Conservation (phyloP, 306 rosid genomes). For the Vigna unguiculata region DNA sequence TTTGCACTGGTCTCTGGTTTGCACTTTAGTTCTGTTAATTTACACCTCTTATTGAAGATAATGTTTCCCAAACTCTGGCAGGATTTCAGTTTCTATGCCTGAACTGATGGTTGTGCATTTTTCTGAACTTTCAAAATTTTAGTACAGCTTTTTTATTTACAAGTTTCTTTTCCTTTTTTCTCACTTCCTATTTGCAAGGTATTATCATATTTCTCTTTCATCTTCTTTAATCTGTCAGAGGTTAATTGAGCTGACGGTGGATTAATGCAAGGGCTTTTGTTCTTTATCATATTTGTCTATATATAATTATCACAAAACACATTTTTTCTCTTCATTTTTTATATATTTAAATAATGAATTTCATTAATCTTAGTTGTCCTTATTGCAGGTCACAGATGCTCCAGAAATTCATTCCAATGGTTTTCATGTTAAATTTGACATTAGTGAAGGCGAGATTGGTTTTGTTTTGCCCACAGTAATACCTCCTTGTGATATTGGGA, state of each 20-base stretch:
- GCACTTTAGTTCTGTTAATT: neutral
- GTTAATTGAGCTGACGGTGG: slow-evolving; percentile 9
- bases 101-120: neutral
- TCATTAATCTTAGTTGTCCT: slow-evolving; percentile 39
- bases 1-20: neutral
- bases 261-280: neutral
- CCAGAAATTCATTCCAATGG: slow-evolving; percentile 99
- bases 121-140: neutral
- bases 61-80: neutral
- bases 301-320: neutral
- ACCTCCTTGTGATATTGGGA: slow-evolving; percentile 71
- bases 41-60: neutral
- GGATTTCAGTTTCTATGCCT: neutral
- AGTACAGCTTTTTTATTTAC: neutral
- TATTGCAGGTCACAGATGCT: slow-evolving; percentile 87
- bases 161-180: neutral
- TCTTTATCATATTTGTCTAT: neutral
- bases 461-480: slow-evolving; percentile 88
- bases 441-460: slow-evolving; percentile 95
- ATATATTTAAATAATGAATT: slow-evolving; percentile 21
- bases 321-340: neutral
- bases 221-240: neutral
- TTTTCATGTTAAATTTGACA: slow-evolving; percentile 94
- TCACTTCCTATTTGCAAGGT: neutral
- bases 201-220: slow-evolving; percentile 1